Base-by-base conservation (phyloP, 805 yeast genomes). In the Suhomyces xylopsoci region DNA sequence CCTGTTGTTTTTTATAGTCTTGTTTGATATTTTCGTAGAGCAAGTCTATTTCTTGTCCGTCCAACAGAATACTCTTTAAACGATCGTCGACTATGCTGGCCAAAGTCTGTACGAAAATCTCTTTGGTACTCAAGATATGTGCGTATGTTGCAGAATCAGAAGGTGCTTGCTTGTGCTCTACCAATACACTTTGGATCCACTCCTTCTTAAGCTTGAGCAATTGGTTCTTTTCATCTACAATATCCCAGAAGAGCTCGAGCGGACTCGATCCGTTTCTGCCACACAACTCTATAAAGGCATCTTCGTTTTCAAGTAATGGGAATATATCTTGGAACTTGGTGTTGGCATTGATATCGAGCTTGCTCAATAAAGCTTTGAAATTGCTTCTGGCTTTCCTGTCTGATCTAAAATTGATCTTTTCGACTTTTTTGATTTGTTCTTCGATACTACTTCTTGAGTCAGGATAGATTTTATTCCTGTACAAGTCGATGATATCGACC, bases 211-310 rank as follows among this genome's bases (percentile, higher is more conserved):
- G 82, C 54, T 78, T 79, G 45, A 88, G 63, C 1, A 75, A 61
- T 50, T 83, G 80, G 32, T 79, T 76, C 59, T 82, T 83, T 51
- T 81, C 85, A 58, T 87, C 91, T 3, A 87, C 77, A 0, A 80
- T 61, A 64, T 91, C 96, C 81, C 89, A 80, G 64, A 87, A 90
- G 41, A 88, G 67, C 56, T 90, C 96, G 42, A 85, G 62, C 0
- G 96, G 87, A 1, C 84, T 78, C 0, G 97, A 90, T 0, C 97
- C 96, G 45, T 80, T 75, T 50, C 91, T 77, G 0, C 96, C 96
- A 52, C 90, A 76, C 36, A 90, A 56, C 20, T 78, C 81, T 14
- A 80, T 60, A 62, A 87, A 90, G 14, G 81, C 69, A 45, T 73
- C 74, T 55, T 85, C 87, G 30, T 80, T 78, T 53, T 81, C 81